Evolutionary conservation across 2,329 filamentous ascomycete species (phyloP).

Genomic region (Diplodia sapinea): DNA sequence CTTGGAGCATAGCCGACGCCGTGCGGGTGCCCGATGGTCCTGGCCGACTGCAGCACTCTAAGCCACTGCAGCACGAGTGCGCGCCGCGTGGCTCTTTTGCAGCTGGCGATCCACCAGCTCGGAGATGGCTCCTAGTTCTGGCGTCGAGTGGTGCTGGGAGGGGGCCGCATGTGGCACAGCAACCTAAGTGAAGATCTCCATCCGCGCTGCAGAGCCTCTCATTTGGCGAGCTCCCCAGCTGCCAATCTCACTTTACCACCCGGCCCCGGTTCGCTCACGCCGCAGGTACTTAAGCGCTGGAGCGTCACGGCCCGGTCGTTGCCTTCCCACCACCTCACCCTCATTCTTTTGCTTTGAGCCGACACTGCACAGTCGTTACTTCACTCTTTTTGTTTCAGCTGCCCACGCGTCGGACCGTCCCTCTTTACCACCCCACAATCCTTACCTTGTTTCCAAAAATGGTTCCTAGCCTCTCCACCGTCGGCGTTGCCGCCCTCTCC

Average conservation of each 20-base stretch:
- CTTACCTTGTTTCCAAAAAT: not conserved
- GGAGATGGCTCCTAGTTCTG: conserved; percentile 12
- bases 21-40: conserved; percentile 6
- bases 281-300: conserved; percentile 16
- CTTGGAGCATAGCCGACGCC: not conserved
- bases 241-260: conserved; percentile 11
- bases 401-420: not conserved
- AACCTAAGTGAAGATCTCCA: conserved; percentile 7
- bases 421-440: not conserved
- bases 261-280: not conserved
- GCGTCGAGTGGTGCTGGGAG: not conserved
- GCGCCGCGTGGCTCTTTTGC: not conserved
- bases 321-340: not conserved
- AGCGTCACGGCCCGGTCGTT: conserved; percentile 10
- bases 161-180: not conserved
- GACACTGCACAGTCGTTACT: not conserved
- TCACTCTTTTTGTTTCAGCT: conserved; percentile 1
- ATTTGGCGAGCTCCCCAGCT: conserved; percentile 5
- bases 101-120: conserved; percentile 4
- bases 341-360: not conserved
- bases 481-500: conserved; percentile 6
- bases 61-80: too few species aligned
- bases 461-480: not conserved
- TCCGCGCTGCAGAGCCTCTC: conserved; percentile 9
- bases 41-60: too few species aligned